A percentile compares a stretch with the other conserved stretches of the same genome.
These are phyloP conservation scores for Phytopythium ostracodes DNA, from an alignment of 352 stramenopile genomes.

Conservation along the genomic window DNA sequence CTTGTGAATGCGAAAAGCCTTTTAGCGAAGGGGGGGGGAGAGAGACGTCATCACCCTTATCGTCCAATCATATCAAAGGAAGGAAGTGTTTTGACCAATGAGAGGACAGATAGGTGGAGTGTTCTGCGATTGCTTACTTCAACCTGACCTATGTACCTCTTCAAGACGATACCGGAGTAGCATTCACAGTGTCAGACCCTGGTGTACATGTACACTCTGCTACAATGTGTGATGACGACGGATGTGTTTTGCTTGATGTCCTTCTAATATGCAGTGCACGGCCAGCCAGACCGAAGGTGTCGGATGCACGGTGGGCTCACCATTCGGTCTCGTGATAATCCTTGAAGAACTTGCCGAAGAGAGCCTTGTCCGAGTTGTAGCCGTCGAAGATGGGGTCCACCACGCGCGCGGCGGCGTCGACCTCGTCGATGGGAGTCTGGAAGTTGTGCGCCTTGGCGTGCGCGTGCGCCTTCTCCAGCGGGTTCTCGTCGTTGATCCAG, in stretches of 20 bases:
- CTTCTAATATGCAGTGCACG: no score
- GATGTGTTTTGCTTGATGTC: not conserved
- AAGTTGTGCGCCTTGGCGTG: slow-evolving; percentile 92
- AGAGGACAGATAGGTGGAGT: not conserved
- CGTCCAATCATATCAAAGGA: not conserved
- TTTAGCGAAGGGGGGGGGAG: not conserved
- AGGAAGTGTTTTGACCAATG: not conserved
- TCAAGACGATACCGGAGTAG: not conserved
- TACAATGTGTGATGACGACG: no score
- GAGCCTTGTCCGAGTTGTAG: slow-evolving; percentile 58
- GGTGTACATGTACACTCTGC: no score
- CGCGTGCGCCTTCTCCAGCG: slow-evolving; percentile 90
- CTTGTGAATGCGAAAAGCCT: slow-evolving; percentile 6
- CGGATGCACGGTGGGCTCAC: slow-evolving; percentile 37
- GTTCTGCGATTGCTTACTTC: slow-evolving; percentile 8
- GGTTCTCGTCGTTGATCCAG: slow-evolving; percentile 99
- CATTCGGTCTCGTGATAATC: slow-evolving; percentile 89
- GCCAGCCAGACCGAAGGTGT: no score
- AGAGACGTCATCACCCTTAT: slow-evolving; percentile 4
- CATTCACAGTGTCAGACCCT: no score
- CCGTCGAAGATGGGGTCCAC: slow-evolving; percentile 94
- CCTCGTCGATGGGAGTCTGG: slow-evolving; percentile 97
- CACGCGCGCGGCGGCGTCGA: slow-evolving; percentile 93
- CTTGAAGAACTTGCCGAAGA: slow-evolving; percentile 87
- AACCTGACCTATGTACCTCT: not conserved